A percentile compares a stretch with the other conserved stretches of the same genome.
Evolutionary conservation across 805 yeast genomes (phyloP).

Genomic region (Lipomyces orientalis): DNA sequence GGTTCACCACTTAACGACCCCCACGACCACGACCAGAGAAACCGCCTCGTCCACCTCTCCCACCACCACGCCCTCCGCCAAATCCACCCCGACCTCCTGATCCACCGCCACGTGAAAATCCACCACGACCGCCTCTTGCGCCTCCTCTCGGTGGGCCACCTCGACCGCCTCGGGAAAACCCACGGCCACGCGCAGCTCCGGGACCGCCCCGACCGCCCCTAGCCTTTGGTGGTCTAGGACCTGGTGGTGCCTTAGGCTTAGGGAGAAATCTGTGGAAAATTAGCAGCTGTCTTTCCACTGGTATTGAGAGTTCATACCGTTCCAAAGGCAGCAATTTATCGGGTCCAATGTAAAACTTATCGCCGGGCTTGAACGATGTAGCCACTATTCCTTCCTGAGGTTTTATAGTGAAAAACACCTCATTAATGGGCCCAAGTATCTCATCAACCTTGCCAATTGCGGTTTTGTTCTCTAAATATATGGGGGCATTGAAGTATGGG

Average conservation of each 20-base stretch:
- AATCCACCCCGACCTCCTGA: slow-evolving; percentile 32
- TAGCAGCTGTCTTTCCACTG: neutral
- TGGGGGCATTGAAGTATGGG: slow-evolving; percentile 99
- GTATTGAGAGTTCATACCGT: slow-evolving; percentile 50
- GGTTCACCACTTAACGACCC: slow-evolving; percentile 6
- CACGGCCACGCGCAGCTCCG: slow-evolving; percentile 41
- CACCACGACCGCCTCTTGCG: slow-evolving; percentile 48
- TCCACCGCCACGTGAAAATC: slow-evolving; percentile 28
- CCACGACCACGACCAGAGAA: slow-evolving; percentile 33
- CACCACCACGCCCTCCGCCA: slow-evolving; percentile 45
- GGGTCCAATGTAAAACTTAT: slow-evolving; percentile 92
- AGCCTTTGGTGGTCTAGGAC: slow-evolving; percentile 54
- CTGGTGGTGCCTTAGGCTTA: slow-evolving; percentile 86
- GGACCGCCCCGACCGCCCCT: slow-evolving; percentile 46
- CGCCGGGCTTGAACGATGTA: slow-evolving; percentile 89
- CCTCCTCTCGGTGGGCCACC: slow-evolving; percentile 47
- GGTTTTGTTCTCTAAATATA: slow-evolving; percentile 92
- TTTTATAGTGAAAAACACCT: slow-evolving; percentile 96
- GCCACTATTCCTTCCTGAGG: slow-evolving; percentile 97
- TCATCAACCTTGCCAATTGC: slow-evolving; percentile 98
- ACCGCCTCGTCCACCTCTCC: slow-evolving; percentile 42
- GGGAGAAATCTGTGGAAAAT: slow-evolving; percentile 67
- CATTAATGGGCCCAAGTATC: slow-evolving; percentile 95
- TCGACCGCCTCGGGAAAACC: slow-evolving; percentile 43
- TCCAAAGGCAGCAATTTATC: slow-evolving; percentile 95